A percentile compares a stretch with the other conserved stretches of the same genome.
These are phyloP conservation scores for Pleurotus tuber-regium DNA, from an alignment of 768 basidiomycete species.

Conservation along the genomic window DNA sequence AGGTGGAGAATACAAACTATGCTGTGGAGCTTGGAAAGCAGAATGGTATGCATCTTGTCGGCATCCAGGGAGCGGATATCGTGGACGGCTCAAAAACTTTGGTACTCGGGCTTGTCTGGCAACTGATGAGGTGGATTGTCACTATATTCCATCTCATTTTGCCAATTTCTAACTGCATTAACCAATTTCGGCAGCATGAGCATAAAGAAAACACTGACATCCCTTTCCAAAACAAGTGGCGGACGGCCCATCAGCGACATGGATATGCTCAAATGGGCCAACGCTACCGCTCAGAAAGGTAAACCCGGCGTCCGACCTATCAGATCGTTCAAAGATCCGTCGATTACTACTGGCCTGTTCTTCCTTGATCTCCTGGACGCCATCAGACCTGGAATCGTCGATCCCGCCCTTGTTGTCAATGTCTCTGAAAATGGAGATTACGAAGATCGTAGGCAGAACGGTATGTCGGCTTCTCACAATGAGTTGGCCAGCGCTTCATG, in stretches of 20 bases:
- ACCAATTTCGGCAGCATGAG: constrained; percentile 54
- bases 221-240: constrained; percentile 60
- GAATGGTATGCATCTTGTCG: constrained; percentile 93
- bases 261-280: constrained; percentile 97
- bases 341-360: constrained; percentile 85
- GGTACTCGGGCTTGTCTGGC: constrained; percentile 96
- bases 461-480: constrained; percentile 39
- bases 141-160: neutral
- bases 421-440: constrained; percentile 64
- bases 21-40: constrained; percentile 89
- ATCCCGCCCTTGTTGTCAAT: constrained; percentile 72
- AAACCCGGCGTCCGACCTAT: constrained; percentile 62
- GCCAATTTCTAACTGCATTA: neutral
- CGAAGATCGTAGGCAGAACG: constrained; percentile 91
- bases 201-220: constrained; percentile 86
- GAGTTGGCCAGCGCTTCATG: constrained; percentile 1
- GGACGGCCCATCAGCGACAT: constrained; percentile 87
- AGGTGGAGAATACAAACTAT: constrained; percentile 98
- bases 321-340: constrained; percentile 93
- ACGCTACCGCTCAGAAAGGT: constrained; percentile 75
- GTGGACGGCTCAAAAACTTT: constrained; percentile 92
- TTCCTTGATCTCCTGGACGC: constrained; percentile 91
- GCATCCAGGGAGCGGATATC: constrained; percentile 97
- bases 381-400: constrained; percentile 92
- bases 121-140: constrained; percentile 79